Conservation (phyloP, 306 rosid species). For the Chamaecrista fasciculata region DNA sequence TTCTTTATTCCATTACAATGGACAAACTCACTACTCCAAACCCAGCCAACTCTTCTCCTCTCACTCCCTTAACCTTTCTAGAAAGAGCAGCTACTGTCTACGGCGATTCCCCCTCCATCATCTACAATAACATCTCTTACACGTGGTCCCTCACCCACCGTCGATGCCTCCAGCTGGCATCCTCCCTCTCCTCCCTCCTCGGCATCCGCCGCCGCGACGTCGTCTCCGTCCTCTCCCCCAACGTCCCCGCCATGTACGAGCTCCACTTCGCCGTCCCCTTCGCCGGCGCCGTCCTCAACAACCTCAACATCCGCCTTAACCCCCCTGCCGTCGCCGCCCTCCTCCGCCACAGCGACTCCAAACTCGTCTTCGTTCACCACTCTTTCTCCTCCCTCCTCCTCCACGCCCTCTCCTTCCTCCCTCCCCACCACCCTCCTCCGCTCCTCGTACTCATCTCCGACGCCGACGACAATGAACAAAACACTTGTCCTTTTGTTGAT, state of each 20-base stretch:
- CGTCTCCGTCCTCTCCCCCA: constrained; percentile 66
- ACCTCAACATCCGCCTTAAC: constrained; percentile 64
- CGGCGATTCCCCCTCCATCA: constrained; percentile 39
- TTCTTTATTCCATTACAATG: constrained; percentile 10
- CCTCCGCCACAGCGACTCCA: constrained; percentile 64
- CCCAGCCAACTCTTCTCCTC: constrained; percentile 47
- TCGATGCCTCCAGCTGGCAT: constrained; percentile 65
- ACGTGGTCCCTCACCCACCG: constrained; percentile 65
- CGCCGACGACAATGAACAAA: not conserved
- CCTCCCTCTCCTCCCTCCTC: constrained; percentile 41
- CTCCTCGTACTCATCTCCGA: constrained; percentile 54
- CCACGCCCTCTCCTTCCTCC: constrained; percentile 46
- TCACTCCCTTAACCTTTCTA: constrained; percentile 52
- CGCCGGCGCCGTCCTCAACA: constrained; percentile 64
- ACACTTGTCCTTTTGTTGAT: too few species aligned
- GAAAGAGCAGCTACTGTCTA: constrained; percentile 53
- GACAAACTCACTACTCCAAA: constrained; percentile 19
- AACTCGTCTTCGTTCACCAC: constrained; percentile 58
- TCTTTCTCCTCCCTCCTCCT: constrained; percentile 28
- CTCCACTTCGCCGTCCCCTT: constrained; percentile 79
- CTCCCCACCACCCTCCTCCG: constrained; percentile 26
- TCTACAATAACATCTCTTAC: constrained; percentile 40
- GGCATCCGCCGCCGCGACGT: constrained; percentile 38
- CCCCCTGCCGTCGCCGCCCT: constrained; percentile 46
- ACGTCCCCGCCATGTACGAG: constrained; percentile 64